phyloP scores from a whole-genome alignment of 2,329 filamentous ascomycete genomes.

The Cytospora leucostoma region DNA sequence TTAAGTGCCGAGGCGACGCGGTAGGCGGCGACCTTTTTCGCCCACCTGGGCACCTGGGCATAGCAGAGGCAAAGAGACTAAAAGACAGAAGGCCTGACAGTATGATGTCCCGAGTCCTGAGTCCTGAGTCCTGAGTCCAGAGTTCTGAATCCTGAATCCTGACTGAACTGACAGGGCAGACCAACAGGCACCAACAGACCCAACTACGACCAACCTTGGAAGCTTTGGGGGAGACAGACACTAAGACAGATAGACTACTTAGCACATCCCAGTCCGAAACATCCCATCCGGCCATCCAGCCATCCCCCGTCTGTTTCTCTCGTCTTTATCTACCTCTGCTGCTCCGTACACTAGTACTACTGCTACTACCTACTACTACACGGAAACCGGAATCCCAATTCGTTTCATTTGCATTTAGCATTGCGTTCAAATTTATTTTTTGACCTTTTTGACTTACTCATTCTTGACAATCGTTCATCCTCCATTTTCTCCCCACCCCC shows the following conservation, averaged over 20 bases:
- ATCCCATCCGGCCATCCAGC: not conserved
- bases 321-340: constrained; percentile 3
- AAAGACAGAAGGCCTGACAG: too few species aligned
- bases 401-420: constrained; percentile 3
- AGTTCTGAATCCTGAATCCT: too few species aligned
- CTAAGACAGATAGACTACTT: constrained; percentile 2
- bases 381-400: not conserved
- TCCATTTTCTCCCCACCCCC: constrained; percentile 6
- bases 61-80: too few species aligned
- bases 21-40: too few species aligned
- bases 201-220: not conserved
- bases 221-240: constrained; percentile 1
- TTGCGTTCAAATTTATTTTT: constrained; percentile 11
- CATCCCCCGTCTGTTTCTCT: constrained; percentile 16
- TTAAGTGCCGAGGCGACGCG: not conserved
- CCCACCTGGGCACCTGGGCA: too few species aligned
- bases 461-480: constrained; percentile 20
- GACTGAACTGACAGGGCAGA: too few species aligned
- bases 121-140: too few species aligned
- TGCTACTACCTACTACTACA: not conserved
- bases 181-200: too few species aligned
- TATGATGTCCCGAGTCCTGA: too few species aligned
- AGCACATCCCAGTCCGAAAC: constrained; percentile 27
- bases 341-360: constrained; percentile 7
- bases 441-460: not conserved